These are phyloP conservation scores for Fraxinus albicans DNA, from an alignment of 305 asterid species.

Conservation along the genomic window DNA sequence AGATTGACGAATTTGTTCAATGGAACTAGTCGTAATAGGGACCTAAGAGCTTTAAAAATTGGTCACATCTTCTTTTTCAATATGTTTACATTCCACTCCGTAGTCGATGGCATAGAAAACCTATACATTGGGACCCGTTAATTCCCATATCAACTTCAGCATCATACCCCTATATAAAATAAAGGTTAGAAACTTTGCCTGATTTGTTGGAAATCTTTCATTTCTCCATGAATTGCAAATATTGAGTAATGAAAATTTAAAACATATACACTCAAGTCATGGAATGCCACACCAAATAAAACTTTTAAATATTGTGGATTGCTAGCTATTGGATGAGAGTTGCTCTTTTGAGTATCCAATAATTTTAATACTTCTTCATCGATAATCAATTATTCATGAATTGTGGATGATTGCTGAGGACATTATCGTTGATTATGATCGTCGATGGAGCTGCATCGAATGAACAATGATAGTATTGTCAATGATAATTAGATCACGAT, in stretches of 20 bases:
- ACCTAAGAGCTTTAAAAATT: background rate
- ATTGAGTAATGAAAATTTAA: background rate
- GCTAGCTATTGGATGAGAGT: background rate
- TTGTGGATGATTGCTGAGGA: background rate
- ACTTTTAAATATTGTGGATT: background rate
- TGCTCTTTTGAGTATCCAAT: background rate
- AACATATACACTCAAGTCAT: no score
- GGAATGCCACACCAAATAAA: background rate
- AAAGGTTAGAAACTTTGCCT: background rate
- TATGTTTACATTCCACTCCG: background rate
- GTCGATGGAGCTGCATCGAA: background rate
- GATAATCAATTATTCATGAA: background rate
- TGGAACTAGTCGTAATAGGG: background rate
- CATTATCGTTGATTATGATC: background rate
- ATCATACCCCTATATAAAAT: background rate
- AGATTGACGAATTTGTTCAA: no score
- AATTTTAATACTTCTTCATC: background rate
- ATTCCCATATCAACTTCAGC: background rate
- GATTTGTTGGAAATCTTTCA: background rate
- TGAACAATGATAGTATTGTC: background rate
- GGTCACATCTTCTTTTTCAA: background rate
- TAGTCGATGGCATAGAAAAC: background rate
- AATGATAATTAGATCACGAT: background rate
- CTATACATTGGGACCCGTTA: background rate
- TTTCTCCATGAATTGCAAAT: background rate